Evolutionary conservation across 2,329 filamentous ascomycete species (phyloP), one percentile per base, ranked within the genome.

Genomic region (Pseudophaeomoniella oleicola): DNA sequence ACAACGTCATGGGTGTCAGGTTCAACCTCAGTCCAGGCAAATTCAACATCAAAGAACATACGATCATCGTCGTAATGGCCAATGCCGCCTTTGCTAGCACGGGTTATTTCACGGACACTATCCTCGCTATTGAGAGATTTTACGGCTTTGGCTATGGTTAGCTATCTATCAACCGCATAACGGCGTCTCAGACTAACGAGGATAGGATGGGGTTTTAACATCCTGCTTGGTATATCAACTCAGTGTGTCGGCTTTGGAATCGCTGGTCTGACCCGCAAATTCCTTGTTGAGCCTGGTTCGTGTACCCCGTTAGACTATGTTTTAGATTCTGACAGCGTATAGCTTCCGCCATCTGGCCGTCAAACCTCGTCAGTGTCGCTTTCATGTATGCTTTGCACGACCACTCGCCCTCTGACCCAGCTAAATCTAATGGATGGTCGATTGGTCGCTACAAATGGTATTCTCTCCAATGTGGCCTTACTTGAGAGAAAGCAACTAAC

Each of bases 341-440:
- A 4, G 75, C 77, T 0, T 72, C 78, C 6, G 81, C 84, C 75
- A 81, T 84, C 40, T 84, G 79, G 78, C 80, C 80, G 0, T 66
- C 63, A 2, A 80, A 74, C 35, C 61, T 85, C 15, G 76, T 79
- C 36, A 70, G 71, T 4, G 71, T 78, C 5, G 71, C 76, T 1
- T 57, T 84, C 22, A 78, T 84, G 62, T 77, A 78, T 45, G 76
- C 78, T 41, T 76, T 86, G 63, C 80, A 86, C 49, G 79, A 84
- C 45, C 68, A 70, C 45, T 61, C 62, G 10, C 52, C 58, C 16
- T 63, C 69, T 0, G 65, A 75, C 42, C 69, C 74, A 43, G 57
- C 57, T 16, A 66, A 68, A 71, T 51, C 71, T 55, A 30, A 68
- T 54, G 80, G 80, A 3, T 81, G 80, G 48, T 66, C 50, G 5